Evolutionary conservation across 2,329 filamentous ascomycete species (phyloP).

Genomic region (Aspergillus pseudoviridinutans): DNA sequence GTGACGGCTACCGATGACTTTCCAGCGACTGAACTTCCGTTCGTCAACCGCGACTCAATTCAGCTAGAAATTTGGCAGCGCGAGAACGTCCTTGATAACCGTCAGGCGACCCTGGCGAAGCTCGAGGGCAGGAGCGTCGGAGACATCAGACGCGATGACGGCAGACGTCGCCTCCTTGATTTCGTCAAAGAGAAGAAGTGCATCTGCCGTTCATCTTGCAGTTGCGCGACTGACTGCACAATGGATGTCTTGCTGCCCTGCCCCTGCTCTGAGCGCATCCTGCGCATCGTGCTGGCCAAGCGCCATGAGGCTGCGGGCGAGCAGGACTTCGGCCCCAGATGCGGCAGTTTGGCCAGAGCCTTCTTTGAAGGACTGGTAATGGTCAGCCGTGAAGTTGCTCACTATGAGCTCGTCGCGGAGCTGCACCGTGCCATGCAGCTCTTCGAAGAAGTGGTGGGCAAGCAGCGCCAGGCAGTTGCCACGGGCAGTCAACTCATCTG

Average conservation of each 20-base stretch:
- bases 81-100: conserved; percentile 27
- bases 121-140: conserved; percentile 34
- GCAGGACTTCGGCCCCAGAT: conserved; percentile 19
- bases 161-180: conserved; percentile 19
- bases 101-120: conserved; percentile 30
- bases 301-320: conserved; percentile 12
- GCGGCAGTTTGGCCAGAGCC: conserved; percentile 25
- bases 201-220: conserved; percentile 31
- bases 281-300: conserved; percentile 27
- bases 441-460: conserved; percentile 28
- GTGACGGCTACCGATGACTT: conserved; percentile 10
- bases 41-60: conserved; percentile 17
- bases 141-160: conserved; percentile 28
- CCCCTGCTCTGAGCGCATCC: conserved; percentile 34
- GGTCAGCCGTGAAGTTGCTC: conserved; percentile 18
- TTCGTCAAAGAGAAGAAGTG: conserved; percentile 33
- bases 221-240: conserved; percentile 33
- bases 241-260: conserved; percentile 25
- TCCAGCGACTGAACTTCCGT: conserved; percentile 20
- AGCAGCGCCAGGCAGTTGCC: conserved; percentile 19
- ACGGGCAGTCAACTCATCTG: not conserved
- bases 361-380: conserved; percentile 28
- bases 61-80: conserved; percentile 19
- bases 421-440: conserved; percentile 22
- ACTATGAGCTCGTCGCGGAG: conserved; percentile 19